Percentiles rank a stretch among this genome's conserved stretches.
Conservation (phyloP, 129 eudicot genomes). For the Artemisia tridentata region DNA sequence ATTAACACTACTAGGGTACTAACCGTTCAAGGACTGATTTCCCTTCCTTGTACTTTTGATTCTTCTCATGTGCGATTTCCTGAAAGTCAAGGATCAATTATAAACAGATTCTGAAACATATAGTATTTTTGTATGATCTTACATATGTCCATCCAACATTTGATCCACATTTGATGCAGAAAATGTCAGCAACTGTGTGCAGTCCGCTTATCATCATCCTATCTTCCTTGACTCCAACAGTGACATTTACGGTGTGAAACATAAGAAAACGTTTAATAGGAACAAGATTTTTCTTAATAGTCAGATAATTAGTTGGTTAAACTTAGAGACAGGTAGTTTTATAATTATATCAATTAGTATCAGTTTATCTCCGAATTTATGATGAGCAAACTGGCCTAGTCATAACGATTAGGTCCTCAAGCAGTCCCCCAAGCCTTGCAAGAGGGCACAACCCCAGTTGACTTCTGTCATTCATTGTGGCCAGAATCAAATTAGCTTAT, state of each 20-base stretch:
- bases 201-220: conserved; percentile 82
- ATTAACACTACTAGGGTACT: not conserved
- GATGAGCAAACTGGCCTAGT: not conserved
- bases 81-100: conserved; percentile 26
- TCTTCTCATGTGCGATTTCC: conserved; percentile 68
- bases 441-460: no score
- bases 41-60: conserved; percentile 89
- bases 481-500: no score
- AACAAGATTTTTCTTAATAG: conserved; percentile 34
- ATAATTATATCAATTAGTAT: no score
- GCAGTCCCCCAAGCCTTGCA: no score
- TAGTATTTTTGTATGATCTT: conserved; percentile 24
- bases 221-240: conserved; percentile 63
- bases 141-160: conserved; percentile 86
- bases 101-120: not conserved
- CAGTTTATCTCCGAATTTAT: not conserved
- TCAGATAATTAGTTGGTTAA: no score
- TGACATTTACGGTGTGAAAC: conserved; percentile 29
- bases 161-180: conserved; percentile 77
- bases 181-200: conserved; percentile 83
- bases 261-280: not conserved
- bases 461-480: no score
- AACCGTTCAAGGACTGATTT: conserved; percentile 85
- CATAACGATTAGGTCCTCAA: not conserved
- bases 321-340: not conserved